A percentile compares a stretch with the other conserved stretches of the same genome.
phyloP scores from a whole-genome alignment of 139 green algal genomes.

The Tetradesmus obliquus region DNA sequence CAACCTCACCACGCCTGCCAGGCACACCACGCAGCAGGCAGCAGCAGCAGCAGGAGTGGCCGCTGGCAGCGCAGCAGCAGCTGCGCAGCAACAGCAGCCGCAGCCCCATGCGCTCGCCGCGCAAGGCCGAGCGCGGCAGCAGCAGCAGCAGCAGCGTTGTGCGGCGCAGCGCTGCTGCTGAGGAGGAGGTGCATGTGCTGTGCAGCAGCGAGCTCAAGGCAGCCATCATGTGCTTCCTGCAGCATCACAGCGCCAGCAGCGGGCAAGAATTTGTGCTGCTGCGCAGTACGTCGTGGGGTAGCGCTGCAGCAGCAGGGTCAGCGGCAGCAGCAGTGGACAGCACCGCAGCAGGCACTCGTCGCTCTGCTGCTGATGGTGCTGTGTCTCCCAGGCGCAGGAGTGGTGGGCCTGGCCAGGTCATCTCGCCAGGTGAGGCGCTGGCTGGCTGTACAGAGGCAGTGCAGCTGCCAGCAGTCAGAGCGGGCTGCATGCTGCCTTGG shows the following conservation, averaged over 20 bases:
- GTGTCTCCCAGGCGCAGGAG: not conserved
- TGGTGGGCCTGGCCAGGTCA: not conserved
- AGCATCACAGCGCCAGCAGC: constrained; percentile 24
- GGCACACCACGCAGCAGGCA: constrained; percentile 4
- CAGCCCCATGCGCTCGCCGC: not conserved
- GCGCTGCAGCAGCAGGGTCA: not conserved
- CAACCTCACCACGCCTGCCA: not conserved
- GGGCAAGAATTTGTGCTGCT: constrained; percentile 44
- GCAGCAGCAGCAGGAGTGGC: constrained; percentile 12
- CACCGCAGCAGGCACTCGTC: not conserved
- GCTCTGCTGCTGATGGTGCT: not conserved
- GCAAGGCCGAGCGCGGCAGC: not conserved
- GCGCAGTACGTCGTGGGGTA: not conserved
- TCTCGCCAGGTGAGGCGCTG: not conserved
- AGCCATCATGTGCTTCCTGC: constrained; percentile 37
- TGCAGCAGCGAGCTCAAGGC: constrained; percentile 31
- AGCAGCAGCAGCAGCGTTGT: not conserved
- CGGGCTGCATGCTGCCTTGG: no score
- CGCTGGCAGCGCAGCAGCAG: constrained; percentile 3
- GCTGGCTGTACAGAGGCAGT: not conserved
- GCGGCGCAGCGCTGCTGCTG: not conserved
- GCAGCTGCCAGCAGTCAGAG: not conserved
- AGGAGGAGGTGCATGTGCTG: constrained; percentile 32
- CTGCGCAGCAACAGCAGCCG: not conserved
- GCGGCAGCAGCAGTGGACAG: not conserved